Evolutionary conservation across 768 basidiomycete species (phyloP).

Genomic region (Termitomyces sp.): DNA sequence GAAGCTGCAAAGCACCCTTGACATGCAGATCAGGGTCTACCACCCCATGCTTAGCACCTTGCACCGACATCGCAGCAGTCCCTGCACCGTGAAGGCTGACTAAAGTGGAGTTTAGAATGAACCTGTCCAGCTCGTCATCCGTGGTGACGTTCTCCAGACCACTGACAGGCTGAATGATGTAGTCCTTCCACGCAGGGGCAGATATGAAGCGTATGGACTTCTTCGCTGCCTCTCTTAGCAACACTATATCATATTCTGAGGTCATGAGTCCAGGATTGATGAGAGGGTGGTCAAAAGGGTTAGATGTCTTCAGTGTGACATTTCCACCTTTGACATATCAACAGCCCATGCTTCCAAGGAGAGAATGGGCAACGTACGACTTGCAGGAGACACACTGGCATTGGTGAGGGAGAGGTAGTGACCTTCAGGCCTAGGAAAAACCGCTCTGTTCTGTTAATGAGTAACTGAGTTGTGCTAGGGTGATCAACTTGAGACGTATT

Average conservation of each 20-base stretch:
- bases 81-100: too few relatives aligned
- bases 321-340: conserved; percentile 15
- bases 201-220: conserved; percentile 15
- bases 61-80: too few relatives aligned
- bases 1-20: too few relatives aligned
- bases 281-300: conserved; percentile 36
- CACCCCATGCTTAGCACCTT: too few relatives aligned
- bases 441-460: conserved; percentile 2
- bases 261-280: too few relatives aligned
- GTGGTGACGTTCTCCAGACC: not conserved
- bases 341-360: not conserved
- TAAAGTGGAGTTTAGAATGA: too few relatives aligned
- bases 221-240: conserved; percentile 19
- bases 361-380: not conserved
- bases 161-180: conserved; percentile 9
- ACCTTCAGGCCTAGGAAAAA: not conserved
- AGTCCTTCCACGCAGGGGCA: conserved; percentile 16
- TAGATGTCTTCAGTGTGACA: conserved; percentile 29
- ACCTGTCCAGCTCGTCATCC: conserved; percentile 8
- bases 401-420: not conserved
- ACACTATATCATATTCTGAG: too few relatives aligned
- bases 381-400: conserved; percentile 4
- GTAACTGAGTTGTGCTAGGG: not conserved
- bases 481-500: not conserved
- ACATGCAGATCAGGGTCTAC: too few relatives aligned